These are phyloP conservation scores for Annulohypoxylon nitens DNA, from an alignment of 495 filamentous ascomycete genomes.

Conservation along the genomic window DNA sequence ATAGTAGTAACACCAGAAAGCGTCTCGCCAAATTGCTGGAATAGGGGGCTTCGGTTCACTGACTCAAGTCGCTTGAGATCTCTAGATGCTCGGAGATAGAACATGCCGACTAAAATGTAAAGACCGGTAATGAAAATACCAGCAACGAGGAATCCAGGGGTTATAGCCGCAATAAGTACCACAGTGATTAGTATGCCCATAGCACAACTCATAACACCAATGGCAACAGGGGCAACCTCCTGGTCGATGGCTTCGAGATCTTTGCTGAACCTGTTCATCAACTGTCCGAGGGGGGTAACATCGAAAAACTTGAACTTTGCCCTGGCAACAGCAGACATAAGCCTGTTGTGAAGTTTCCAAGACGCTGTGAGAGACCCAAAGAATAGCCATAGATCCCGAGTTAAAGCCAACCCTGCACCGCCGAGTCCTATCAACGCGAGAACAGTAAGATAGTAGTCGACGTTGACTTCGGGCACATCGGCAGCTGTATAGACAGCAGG, in stretches of 20 bases:
- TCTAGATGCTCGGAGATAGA: slow-evolving; percentile 91
- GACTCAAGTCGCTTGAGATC: slow-evolving; percentile 97
- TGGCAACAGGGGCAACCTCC: slow-evolving; percentile 91
- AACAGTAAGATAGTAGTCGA: slow-evolving; percentile 83
- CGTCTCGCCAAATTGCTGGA: slow-evolving; percentile 98
- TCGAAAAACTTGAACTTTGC: slow-evolving; percentile 99
- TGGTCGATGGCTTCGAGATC: slow-evolving; percentile 96
- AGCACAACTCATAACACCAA: slow-evolving; percentile 68
- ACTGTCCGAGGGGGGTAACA: slow-evolving; percentile 92
- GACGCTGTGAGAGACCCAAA: slow-evolving; percentile 92
- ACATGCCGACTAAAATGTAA: slow-evolving; percentile 84
- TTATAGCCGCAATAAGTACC: slow-evolving; percentile 90
- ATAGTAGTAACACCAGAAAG: slow-evolving; percentile 97
- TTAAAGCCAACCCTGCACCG: slow-evolving; percentile 80
- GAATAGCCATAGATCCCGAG: slow-evolving; percentile 88
- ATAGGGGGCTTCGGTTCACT: slow-evolving; percentile 92
- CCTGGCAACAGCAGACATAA: slow-evolving; percentile 83
- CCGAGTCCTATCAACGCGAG: slow-evolving; percentile 83
- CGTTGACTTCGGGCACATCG: slow-evolving; percentile 72
- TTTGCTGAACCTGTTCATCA: slow-evolving; percentile 99
- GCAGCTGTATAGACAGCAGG: slow-evolving; percentile 47
- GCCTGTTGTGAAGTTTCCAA: slow-evolving; percentile 80
- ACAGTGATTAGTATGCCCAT: slow-evolving; percentile 85
- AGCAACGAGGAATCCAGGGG: slow-evolving; percentile 90
- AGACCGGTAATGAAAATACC: slow-evolving; percentile 85